Conservation (phyloP, 2,329 filamentous ascomycete genomes). For the Elsinoe australis region DNA sequence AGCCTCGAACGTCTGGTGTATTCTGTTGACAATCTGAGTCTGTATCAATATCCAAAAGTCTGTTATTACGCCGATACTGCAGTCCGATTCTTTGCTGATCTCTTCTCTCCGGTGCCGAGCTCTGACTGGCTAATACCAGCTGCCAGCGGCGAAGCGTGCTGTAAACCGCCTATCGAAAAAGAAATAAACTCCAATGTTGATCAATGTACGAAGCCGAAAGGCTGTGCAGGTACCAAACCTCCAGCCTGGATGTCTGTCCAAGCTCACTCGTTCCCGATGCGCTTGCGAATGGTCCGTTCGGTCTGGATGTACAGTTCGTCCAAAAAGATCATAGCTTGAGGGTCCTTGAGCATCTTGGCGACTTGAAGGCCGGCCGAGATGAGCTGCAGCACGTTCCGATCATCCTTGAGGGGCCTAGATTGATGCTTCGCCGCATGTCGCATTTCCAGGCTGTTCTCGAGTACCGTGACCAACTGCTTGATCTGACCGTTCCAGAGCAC, state of each 20-base stretch:
- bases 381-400: constrained; percentile 78
- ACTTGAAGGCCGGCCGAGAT: constrained; percentile 83
- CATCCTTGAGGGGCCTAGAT: constrained; percentile 75
- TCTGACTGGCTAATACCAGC: constrained; percentile 10
- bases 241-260: neutral
- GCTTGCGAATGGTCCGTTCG: constrained; percentile 38
- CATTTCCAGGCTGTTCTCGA: constrained; percentile 86
- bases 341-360: constrained; percentile 78
- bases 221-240: neutral
- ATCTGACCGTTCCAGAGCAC: constrained; percentile 82
- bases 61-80: neutral
- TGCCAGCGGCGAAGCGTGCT: constrained; percentile 7
- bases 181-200: constrained; percentile 7
- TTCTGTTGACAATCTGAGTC: constrained; percentile 10
- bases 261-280: constrained; percentile 8
- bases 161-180: constrained; percentile 4
- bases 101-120: neutral
- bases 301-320: constrained; percentile 76
- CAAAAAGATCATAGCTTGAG: constrained; percentile 72
- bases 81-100: constrained; percentile 6
- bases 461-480: constrained; percentile 79
- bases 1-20: constrained; percentile 1
- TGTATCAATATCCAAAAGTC: constrained; percentile 9
- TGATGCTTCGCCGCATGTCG: constrained; percentile 77
- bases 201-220: neutral